Evolutionary conservation across 2,329 filamentous ascomycete species (phyloP).

Genomic region (Colletotrichum phormii): DNA sequence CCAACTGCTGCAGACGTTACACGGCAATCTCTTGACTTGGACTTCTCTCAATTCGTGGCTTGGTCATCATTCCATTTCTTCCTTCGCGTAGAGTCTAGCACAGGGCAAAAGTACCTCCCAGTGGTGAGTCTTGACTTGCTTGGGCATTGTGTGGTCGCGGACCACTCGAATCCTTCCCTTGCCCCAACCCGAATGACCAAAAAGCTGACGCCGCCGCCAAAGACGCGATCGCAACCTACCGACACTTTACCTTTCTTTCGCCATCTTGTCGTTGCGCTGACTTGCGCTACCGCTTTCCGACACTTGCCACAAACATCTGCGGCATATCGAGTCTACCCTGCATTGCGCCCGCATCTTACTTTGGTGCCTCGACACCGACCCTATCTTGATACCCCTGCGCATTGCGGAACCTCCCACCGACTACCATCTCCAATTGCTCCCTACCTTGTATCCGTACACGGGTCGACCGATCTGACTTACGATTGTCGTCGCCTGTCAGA

Average conservation of each 20-base stretch:
- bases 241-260: conserved; percentile 16
- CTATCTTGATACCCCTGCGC: conserved; percentile 16
- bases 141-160: background rate
- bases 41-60: conserved; percentile 12
- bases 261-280: conserved; percentile 3
- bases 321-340: conserved; percentile 6
- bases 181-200: conserved; percentile 10
- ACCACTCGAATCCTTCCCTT: conserved; percentile 22
- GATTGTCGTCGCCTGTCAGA: background rate
- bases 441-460: conserved; percentile 2
- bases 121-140: conserved; percentile 31
- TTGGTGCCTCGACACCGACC: background rate
- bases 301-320: conserved; percentile 19
- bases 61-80: conserved; percentile 16
- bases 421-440: background rate
- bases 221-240: conserved; percentile 19
- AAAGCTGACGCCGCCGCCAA: conserved; percentile 28
- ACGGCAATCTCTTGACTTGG: conserved; percentile 6
- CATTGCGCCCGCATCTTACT: conserved; percentile 14
- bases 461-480: background rate
- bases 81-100: conserved; percentile 13
- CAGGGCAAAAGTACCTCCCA: conserved; percentile 16
- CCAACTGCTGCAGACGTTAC: background rate
- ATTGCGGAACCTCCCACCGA: conserved; percentile 8
- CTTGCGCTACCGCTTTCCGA: conserved; percentile 15